Conservation (phyloP, 768 basidiomycete species). For the Pisolithus albus region DNA sequence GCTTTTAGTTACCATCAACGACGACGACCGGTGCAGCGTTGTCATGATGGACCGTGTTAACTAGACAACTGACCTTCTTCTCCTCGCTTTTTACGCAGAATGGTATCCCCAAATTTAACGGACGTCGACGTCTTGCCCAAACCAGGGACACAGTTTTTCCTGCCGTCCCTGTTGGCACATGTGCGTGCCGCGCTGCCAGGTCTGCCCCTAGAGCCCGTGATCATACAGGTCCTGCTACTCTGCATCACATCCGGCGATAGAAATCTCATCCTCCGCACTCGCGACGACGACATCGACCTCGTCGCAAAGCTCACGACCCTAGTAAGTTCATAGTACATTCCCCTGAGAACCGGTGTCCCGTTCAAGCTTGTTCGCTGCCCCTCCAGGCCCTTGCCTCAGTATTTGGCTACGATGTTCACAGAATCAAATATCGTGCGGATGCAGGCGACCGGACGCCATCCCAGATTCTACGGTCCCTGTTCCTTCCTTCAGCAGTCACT, state of each 20-base stretch:
- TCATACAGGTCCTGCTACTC: conserved; percentile 60
- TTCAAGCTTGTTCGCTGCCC: conserved; percentile 4
- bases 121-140: conserved; percentile 28
- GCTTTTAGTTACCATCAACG: conserved; percentile 17
- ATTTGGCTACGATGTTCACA: conserved; percentile 55
- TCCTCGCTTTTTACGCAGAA: conserved; percentile 1
- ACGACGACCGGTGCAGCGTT: conserved; percentile 14
- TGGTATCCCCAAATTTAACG: conserved; percentile 6
- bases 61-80: neutral
- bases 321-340: conserved; percentile 31
- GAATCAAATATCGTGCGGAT: conserved; percentile 40
- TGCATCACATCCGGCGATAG: conserved; percentile 57
- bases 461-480: conserved; percentile 33
- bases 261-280: conserved; percentile 58
- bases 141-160: conserved; percentile 40
- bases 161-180: conserved; percentile 43
- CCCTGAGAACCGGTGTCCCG: conserved; percentile 1
- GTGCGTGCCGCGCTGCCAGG: conserved; percentile 39
- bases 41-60: neutral
- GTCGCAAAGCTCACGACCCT: conserved; percentile 52
- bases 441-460: conserved; percentile 13
- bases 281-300: conserved; percentile 55
- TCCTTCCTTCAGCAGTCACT: conserved; percentile 21
- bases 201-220: conserved; percentile 53
- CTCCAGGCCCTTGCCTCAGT: conserved; percentile 51